phyloP scores from a whole-genome alignment of 108 stramenopile species.

The Pseudonitzschia multistriata region DNA sequence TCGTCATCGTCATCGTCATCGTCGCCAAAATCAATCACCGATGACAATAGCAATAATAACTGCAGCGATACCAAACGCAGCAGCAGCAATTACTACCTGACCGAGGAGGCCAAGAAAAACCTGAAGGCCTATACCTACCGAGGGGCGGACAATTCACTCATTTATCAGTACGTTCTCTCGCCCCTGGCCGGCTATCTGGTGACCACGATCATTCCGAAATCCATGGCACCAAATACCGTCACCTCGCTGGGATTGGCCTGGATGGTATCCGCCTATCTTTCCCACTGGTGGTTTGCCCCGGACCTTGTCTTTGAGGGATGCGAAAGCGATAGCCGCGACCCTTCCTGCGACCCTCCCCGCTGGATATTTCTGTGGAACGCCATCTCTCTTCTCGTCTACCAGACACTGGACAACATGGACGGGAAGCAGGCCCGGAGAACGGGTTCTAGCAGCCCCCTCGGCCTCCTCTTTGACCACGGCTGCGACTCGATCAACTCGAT shows the following conservation, averaged over 20 bases:
- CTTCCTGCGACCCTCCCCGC: constrained; percentile 45
- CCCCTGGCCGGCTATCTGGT: constrained; percentile 81
- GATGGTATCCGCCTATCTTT: constrained; percentile 71
- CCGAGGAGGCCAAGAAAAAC: constrained; percentile 32
- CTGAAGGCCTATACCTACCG: constrained; percentile 67
- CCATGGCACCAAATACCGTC: constrained; percentile 91
- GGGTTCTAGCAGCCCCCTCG: constrained; percentile 83
- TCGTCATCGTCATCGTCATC: constrained; percentile 48
- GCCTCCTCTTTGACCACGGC: constrained; percentile 96
- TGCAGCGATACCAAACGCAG: background rate
- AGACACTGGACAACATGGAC: constrained; percentile 98
- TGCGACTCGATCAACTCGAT: constrained; percentile 91
- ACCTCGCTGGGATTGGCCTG: constrained; percentile 78
- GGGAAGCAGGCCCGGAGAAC: constrained; percentile 97
- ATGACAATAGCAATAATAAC: constrained; percentile 19
- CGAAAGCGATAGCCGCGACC: constrained; percentile 7
- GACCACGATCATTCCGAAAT: constrained; percentile 60
- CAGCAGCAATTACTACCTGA: constrained; percentile 23
- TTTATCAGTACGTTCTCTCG: constrained; percentile 83
- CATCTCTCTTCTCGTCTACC: constrained; percentile 89
- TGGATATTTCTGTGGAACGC: constrained; percentile 87
- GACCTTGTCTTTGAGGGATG: constrained; percentile 12
- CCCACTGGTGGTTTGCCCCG: constrained; percentile 71
- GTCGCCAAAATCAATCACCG: constrained; percentile 46
- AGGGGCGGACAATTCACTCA: constrained; percentile 69